Conservation (phyloP, 257 asterid species). For the Rehmannia glutinosa region DNA sequence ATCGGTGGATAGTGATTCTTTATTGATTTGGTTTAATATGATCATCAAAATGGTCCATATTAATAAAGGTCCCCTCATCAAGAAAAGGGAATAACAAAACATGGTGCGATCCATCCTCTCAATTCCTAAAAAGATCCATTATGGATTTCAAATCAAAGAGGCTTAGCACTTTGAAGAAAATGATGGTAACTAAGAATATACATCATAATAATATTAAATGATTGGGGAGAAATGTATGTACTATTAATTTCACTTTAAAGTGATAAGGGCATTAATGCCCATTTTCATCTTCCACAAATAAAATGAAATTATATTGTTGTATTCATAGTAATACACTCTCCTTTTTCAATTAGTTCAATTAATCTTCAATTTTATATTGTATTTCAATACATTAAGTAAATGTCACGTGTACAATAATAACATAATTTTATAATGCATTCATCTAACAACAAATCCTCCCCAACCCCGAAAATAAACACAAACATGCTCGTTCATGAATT, state of each 20-base stretch:
- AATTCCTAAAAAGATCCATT: neutral
- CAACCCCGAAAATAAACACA: no score
- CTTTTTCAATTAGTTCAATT: neutral
- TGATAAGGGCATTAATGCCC: no score
- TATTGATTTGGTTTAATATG: neutral
- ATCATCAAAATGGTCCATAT: neutral
- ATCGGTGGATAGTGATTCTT: neutral
- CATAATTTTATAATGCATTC: no score
- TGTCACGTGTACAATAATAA: no score
- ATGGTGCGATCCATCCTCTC: neutral
- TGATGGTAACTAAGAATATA: neutral
- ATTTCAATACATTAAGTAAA: no score
- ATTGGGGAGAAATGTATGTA: neutral
- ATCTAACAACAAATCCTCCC: no score
- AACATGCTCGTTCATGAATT: no score
- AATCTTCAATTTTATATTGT: no score
- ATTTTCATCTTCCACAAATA: neutral
- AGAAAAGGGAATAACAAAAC: neutral
- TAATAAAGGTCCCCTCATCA: neutral
- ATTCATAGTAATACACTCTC: no score
- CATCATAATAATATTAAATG: neutral
- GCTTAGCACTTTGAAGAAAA: neutral
- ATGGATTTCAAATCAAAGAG: neutral
- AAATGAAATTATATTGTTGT: neutral
- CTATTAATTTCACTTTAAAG: constrained; percentile 10